Conservation (phyloP, 805 yeast genomes). For the Isabelozyma rhagii region DNA sequence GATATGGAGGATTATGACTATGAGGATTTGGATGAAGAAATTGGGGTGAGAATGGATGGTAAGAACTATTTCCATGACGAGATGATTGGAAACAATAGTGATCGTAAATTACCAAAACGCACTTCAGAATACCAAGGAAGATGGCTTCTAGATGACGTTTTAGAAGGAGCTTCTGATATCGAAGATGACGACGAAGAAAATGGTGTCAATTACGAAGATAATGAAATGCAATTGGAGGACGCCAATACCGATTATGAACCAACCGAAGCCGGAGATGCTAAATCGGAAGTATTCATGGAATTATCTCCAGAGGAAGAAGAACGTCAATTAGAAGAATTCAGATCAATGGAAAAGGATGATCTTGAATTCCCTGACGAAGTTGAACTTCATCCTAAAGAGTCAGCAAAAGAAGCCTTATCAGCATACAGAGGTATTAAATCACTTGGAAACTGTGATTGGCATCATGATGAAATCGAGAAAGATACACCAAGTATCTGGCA, state of each 20-base stretch:
- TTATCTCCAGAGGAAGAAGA: slow-evolving; percentile 80
- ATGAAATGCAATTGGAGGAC: slow-evolving; percentile 14
- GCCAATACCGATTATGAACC: slow-evolving; percentile 37
- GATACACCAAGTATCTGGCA: slow-evolving; percentile 77
- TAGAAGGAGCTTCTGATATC: slow-evolving; percentile 39
- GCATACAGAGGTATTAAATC: slow-evolving; percentile 88
- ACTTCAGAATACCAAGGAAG: slow-evolving; percentile 74
- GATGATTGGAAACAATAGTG: slow-evolving; percentile 11
- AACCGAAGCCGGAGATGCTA: slow-evolving; percentile 42
- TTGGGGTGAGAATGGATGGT: slow-evolving; percentile 58
- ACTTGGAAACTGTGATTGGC: slow-evolving; percentile 80
- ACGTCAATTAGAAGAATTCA: slow-evolving; percentile 66
- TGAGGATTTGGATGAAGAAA: slow-evolving; percentile 23
- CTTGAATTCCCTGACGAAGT: slow-evolving; percentile 94
- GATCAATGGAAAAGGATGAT: slow-evolving; percentile 74
- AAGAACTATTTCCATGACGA: slow-evolving; percentile 42
- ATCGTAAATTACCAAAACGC: slow-evolving; percentile 56
- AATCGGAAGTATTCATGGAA: slow-evolving; percentile 64
- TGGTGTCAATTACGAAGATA: slow-evolving; percentile 17
- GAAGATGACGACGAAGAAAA: slow-evolving; percentile 42
- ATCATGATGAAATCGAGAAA: slow-evolving; percentile 75
- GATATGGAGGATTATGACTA: slow-evolving; percentile 40
- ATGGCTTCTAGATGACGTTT: slow-evolving; percentile 64
- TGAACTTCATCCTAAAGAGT: slow-evolving; percentile 72
- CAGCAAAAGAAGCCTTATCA: slow-evolving; percentile 70